Conservation (phyloP, 139 green algal genomes). For the Parachlorella kessleri region DNA sequence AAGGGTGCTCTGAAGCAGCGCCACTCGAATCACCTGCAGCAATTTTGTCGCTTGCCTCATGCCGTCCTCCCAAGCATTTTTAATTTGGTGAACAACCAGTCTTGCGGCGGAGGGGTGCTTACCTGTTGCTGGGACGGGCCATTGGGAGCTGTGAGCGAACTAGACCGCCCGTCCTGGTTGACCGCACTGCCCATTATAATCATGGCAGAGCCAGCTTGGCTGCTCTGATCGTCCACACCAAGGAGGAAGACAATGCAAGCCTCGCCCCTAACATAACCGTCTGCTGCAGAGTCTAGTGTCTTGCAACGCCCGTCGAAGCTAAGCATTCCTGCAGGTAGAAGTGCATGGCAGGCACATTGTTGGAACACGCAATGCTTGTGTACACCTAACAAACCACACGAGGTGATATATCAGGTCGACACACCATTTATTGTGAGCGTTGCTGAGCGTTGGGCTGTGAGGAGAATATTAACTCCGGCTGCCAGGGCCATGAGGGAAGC, state of each 20-base stretch:
- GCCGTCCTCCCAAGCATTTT: not conserved
- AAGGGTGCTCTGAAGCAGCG: not conserved
- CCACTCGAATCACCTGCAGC: not conserved
- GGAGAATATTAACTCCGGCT: slow-evolving; percentile 45
- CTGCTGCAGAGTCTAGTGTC: slow-evolving; percentile 56
- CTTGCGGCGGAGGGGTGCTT: slow-evolving; percentile 24
- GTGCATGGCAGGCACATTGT: not conserved
- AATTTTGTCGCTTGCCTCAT: not conserved
- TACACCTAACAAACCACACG: too few relatives aligned
- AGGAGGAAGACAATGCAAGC: slow-evolving; percentile 9
- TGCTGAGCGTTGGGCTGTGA: slow-evolving; percentile 31
- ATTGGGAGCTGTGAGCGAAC: slow-evolving; percentile 81
- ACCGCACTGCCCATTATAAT: slow-evolving; percentile 66
- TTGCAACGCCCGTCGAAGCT: slow-evolving; percentile 47
- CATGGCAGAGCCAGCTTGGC: not conserved
- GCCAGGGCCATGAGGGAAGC: slow-evolving; percentile 19
- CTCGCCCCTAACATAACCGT: slow-evolving; percentile 69
- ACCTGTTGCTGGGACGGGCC: slow-evolving; percentile 78
- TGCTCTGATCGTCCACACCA: not conserved
- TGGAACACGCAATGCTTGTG: not conserved
- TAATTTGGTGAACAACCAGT: slow-evolving; percentile 49
- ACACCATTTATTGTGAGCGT: slow-evolving; percentile 28
- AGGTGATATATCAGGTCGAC: not conserved
- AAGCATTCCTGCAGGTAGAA: slow-evolving; percentile 45
- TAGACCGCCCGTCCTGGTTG: slow-evolving; percentile 90